phyloP scores from a whole-genome alignment of 139 green algal species.

The Trebouxia sp. region DNA sequence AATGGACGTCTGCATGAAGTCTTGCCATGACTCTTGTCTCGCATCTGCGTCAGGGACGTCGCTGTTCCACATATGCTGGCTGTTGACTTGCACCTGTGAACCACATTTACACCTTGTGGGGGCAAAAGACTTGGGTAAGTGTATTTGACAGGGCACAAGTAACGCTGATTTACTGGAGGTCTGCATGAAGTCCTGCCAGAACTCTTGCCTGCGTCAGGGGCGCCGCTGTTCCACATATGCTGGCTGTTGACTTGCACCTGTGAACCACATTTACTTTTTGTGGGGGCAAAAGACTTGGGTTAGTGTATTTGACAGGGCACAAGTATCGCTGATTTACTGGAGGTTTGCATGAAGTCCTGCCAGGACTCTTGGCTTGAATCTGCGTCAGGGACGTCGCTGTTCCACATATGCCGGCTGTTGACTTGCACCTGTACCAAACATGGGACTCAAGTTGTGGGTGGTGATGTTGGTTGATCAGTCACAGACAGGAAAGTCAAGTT shows the following conservation, averaged over 20 bases:
- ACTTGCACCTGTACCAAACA: not conserved
- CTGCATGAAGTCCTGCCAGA: slow-evolving; percentile 25
- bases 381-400: slow-evolving; percentile 11
- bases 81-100: not conserved
- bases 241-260: not conserved
- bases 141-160: no score
- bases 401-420: not conserved
- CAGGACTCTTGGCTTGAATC: slow-evolving; percentile 25
- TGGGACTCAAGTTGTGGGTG: no score
- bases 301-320: no score
- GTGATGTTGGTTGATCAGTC: no score
- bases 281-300: no score
- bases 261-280: no score
- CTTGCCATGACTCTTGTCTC: slow-evolving; percentile 23
- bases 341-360: slow-evolving; percentile 10
- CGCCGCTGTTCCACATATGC: not conserved
- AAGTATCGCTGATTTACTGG: slow-evolving; percentile 16
- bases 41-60: slow-evolving; percentile 30
- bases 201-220: slow-evolving; percentile 24
- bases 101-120: no score
- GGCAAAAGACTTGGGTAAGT: no score
- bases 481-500: no score
- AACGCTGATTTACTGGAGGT: slow-evolving; percentile 3
- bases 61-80: not conserved
- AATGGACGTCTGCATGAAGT: slow-evolving; percentile 5